phyloP scores from a whole-genome alignment of 2,329 filamentous ascomycete species.

The Alternaria burnsii region DNA sequence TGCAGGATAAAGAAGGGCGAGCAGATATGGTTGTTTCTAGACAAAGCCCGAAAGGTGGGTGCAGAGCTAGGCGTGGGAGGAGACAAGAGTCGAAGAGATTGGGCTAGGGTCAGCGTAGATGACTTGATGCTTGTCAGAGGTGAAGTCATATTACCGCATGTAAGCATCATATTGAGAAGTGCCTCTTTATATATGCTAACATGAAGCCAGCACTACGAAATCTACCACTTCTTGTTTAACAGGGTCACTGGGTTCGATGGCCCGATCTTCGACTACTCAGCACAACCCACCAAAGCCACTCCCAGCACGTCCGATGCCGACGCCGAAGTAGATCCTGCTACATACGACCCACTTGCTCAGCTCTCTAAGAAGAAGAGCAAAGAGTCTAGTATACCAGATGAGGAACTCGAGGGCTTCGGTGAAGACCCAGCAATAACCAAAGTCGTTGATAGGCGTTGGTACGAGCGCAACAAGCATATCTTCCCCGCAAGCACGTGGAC shows the following conservation, averaged over 20 bases:
- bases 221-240: constrained; percentile 97
- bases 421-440: constrained; percentile 87
- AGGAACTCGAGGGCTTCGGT: constrained; percentile 71
- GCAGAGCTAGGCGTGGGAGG: constrained; percentile 79
- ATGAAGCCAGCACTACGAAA: constrained; percentile 82
- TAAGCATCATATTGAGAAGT: constrained; percentile 53
- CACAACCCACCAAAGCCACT: constrained; percentile 57
- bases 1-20: constrained; percentile 94
- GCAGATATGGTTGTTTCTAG: constrained; percentile 89
- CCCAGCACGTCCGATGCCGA: constrained; percentile 31
- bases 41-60: constrained; percentile 88
- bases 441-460: constrained; percentile 96
- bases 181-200: constrained; percentile 18
- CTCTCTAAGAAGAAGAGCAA: constrained; percentile 48
- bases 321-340: constrained; percentile 28
- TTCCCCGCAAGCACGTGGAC: constrained; percentile 97
- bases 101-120: constrained; percentile 93
- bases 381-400: constrained; percentile 54
- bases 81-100: constrained; percentile 75
- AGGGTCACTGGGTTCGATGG: constrained; percentile 78
- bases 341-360: constrained; percentile 54
- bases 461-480: constrained; percentile 97
- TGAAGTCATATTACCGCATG: constrained; percentile 91
- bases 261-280: constrained; percentile 78
- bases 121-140: constrained; percentile 93